A percentile compares a stretch with the other conserved stretches of the same genome.
phyloP scores from a whole-genome alignment of 2,329 filamentous ascomycete species.

The Aspergillus latus region DNA sequence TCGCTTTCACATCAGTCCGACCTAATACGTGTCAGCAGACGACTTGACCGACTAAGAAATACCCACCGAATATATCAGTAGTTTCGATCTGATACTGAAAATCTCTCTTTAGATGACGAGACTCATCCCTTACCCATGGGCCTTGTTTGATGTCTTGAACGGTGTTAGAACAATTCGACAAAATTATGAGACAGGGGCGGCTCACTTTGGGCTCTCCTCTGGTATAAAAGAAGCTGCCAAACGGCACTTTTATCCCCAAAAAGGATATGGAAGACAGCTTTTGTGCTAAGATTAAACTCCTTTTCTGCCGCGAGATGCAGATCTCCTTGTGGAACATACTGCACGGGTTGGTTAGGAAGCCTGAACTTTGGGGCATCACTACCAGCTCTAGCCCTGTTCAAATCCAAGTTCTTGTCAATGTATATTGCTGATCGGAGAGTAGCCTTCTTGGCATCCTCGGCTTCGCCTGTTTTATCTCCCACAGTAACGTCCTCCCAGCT shows the following conservation, averaged over 20 bases:
- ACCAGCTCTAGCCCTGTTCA: slow-evolving; percentile 39
- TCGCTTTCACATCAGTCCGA: slow-evolving; percentile 56
- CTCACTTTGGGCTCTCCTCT: slow-evolving; percentile 67
- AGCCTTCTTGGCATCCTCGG: slow-evolving; percentile 42
- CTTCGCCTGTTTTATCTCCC: slow-evolving; percentile 57
- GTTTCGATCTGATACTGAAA: slow-evolving; percentile 77
- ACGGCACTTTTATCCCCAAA: slow-evolving; percentile 96
- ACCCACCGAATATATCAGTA: slow-evolving; percentile 60
- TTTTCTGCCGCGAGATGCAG: slow-evolving; percentile 72
- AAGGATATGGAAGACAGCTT: slow-evolving; percentile 91
- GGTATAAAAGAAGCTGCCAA: slow-evolving; percentile 86
- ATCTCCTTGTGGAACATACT: slow-evolving; percentile 83
- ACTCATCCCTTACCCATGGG: slow-evolving; percentile 73
- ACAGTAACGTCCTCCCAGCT: slow-evolving; percentile 86
- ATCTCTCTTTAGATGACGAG: slow-evolving; percentile 70
- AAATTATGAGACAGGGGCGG: not conserved
- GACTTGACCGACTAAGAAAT: not conserved
- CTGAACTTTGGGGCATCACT: slow-evolving; percentile 69
- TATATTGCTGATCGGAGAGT: slow-evolving; percentile 60
- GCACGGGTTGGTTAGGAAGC: slow-evolving; percentile 74
- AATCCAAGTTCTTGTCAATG: slow-evolving; percentile 62
- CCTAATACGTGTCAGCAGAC: slow-evolving; percentile 31
- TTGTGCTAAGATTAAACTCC: slow-evolving; percentile 86
- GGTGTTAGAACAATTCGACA: slow-evolving; percentile 17
- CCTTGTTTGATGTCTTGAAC: slow-evolving; percentile 71